Evolutionary conservation across 257 asterid species (phyloP).

Genomic region (Nicotiana paniculata): DNA sequence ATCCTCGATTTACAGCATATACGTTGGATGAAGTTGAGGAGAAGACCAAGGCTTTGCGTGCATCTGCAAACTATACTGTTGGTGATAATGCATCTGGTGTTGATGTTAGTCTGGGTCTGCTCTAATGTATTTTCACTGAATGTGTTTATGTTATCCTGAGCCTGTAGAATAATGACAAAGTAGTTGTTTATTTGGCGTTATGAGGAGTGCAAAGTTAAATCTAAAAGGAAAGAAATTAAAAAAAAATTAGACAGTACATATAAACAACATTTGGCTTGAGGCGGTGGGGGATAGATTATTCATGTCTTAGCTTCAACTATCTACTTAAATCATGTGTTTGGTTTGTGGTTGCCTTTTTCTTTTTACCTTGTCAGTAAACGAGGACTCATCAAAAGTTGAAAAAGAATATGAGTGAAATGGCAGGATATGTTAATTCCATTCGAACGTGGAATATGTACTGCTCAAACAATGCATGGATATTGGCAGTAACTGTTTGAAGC

Average conservation of each 20-base stretch:
- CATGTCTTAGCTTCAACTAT: not conserved
- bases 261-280: not conserved
- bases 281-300: not conserved
- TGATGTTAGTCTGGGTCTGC: conserved; percentile 45
- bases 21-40: conserved; percentile 54
- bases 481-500: not conserved
- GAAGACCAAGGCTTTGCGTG: conserved; percentile 51
- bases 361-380: not conserved
- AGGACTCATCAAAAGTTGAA: not conserved
- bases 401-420: not conserved
- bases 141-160: conserved; percentile 5
- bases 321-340: not conserved
- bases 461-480: not conserved
- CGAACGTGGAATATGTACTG: not conserved
- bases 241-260: not conserved
- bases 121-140: conserved; percentile 14
- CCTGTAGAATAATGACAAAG: not conserved
- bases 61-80: conserved; percentile 32
- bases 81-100: conserved; percentile 50
- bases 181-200: not conserved
- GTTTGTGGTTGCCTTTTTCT: not conserved
- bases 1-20: conserved; percentile 41
- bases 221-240: not conserved
- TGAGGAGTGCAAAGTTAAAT: not conserved
- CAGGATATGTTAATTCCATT: not conserved